These are phyloP conservation scores for Chrysanthemum makinoi DNA, from an alignment of 129 eudicot species.

Conservation along the genomic window DNA sequence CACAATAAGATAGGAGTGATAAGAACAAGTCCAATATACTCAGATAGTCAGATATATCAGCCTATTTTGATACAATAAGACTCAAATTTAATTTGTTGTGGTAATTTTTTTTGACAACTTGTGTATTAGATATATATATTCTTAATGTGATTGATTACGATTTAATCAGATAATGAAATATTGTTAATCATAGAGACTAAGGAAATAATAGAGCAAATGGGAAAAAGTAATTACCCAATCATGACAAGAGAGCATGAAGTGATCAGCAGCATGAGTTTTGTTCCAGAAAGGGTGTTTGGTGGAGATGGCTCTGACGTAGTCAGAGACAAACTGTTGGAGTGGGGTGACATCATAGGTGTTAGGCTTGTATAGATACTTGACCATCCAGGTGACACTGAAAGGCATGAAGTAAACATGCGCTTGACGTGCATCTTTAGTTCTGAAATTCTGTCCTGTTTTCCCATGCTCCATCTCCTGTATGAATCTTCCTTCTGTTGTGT, in stretches of 20 bases:
- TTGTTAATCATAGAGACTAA: not conserved
- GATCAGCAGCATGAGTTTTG: slow-evolving; percentile 76
- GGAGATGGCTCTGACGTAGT: slow-evolving; percentile 74
- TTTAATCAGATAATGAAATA: no score
- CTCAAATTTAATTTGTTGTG: no score
- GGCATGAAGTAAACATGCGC: slow-evolving; percentile 95
- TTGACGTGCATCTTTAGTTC: slow-evolving; percentile 46
- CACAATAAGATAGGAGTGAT: no score
- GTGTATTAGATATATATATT: no score
- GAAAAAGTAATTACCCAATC: slow-evolving; percentile 64
- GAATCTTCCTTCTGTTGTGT: slow-evolving; percentile 82
- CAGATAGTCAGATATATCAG: no score
- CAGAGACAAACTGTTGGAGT: slow-evolving; percentile 57
- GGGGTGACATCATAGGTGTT: slow-evolving; percentile 52
- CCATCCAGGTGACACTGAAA: slow-evolving; percentile 90
- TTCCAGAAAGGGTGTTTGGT: slow-evolving; percentile 90
- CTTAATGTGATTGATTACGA: no score
- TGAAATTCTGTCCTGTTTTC: slow-evolving; percentile 33
- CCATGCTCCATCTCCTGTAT: slow-evolving; percentile 78
- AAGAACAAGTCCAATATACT: no score
- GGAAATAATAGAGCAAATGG: not conserved
- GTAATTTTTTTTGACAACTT: no score
- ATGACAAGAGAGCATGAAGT: slow-evolving; percentile 95
- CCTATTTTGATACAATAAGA: no score
- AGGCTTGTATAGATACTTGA: slow-evolving; percentile 65